phyloP scores from a whole-genome alignment of 352 stramenopile genomes.

The Aphanomyces cochlioides region DNA sequence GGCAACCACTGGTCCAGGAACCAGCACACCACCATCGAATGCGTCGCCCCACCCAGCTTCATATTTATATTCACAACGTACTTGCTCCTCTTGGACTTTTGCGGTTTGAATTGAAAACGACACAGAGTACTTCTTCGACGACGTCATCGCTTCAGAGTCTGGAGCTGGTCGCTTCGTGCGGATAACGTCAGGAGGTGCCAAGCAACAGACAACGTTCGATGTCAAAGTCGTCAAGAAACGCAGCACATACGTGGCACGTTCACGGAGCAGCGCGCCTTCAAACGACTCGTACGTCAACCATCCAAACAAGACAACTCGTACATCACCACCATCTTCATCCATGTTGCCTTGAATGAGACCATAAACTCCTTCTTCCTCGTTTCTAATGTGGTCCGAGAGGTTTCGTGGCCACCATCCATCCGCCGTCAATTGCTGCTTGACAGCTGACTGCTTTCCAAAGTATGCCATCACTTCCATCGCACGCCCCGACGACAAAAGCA shows the following conservation, averaged over 20 bases:
- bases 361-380: constrained; percentile 53
- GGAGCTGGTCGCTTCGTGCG: constrained; percentile 30
- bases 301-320: constrained; percentile 48
- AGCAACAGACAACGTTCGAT: constrained; percentile 47
- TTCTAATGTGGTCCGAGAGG: constrained; percentile 41
- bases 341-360: no score
- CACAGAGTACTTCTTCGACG: constrained; percentile 35
- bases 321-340: no score
- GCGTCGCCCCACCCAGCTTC: constrained; percentile 31
- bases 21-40: constrained; percentile 26
- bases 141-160: background rate
- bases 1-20: constrained; percentile 18
- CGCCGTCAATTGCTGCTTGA: constrained; percentile 43
- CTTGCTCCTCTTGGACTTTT: constrained; percentile 36
- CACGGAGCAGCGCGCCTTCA: constrained; percentile 40
- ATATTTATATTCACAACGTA: constrained; percentile 25
- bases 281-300: constrained; percentile 58
- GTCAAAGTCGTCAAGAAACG: constrained; percentile 59
- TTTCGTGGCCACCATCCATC: constrained; percentile 46
- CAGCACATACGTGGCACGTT: constrained; percentile 65
- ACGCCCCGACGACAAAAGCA: background rate
- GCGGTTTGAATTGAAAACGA: constrained; percentile 39
- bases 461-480: constrained; percentile 42
- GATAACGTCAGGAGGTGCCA: constrained; percentile 40
- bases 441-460: constrained; percentile 57